Base-by-base conservation (phyloP, 2,329 filamentous ascomycete genomes). In the Sclerotinia sclerotiorum region DNA sequence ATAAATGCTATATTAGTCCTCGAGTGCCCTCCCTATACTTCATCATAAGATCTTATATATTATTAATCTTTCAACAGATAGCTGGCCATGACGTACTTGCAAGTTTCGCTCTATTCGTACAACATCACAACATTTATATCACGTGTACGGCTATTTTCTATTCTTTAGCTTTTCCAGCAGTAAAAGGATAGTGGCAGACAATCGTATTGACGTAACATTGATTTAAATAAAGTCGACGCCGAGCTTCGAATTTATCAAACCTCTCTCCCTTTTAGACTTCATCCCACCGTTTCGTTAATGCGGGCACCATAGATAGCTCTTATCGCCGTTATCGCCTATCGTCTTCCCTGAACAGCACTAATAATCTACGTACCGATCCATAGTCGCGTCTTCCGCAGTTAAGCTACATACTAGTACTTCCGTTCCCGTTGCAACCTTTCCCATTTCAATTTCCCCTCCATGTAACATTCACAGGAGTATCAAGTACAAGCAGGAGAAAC, bases 291-390 rank as follows among this genome's bases (percentile, higher is more conserved):
- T 42, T 17, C 8, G 19, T 56, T 29, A 15, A 56, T 56, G 21
- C 29, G 32, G 52, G 54, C 21, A 39, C 11, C 2, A 17, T 15
- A n/a, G 15, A 42, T 8, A 5, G 8, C 56, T 35, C 24, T 49
- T 61, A 61, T 61, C 58, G 44, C 44, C 58, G 58, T 62, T 63
- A 63, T 63, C 60, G 60, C 46, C 60, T 63, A 63, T 63, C 60
- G 11, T n/a, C 11, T 35, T 13, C 54, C 32, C 5, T 57, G 54
- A 56, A 39, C 21, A 56, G n/a, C 10, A 51, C 29, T 35, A 46
- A 8, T 2, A 44, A 27, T 61, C 29, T 27, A 15, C 21, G 44
- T 44, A 44, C 56, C 58, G 27, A 35, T 49, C 29, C 29, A 62
- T 24, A 49, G 21, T 61, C 44, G 29, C 58, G 15, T 24, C 58